Conservation (phyloP, 176 grass and related monocot genomes). For the Bromus sterilis region DNA sequence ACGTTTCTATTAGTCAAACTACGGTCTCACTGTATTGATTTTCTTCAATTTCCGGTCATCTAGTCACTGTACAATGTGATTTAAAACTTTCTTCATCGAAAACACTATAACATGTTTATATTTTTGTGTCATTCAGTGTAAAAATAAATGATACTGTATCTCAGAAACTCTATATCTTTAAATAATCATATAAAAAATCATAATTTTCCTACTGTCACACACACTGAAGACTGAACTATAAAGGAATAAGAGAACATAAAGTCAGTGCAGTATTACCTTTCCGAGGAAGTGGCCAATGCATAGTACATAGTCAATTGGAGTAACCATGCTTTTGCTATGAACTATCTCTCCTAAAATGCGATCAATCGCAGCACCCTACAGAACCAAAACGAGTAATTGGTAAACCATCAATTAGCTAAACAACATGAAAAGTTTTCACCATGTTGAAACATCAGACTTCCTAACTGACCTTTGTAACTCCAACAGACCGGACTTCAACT, state of each 20-base stretch:
- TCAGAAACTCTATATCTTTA: neutral
- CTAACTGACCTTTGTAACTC: slow-evolving; percentile 83
- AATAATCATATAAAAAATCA: neutral
- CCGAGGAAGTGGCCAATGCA: slow-evolving; percentile 94
- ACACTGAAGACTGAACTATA: neutral
- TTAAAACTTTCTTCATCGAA: neutral
- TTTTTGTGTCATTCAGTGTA: neutral
- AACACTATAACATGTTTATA: neutral
- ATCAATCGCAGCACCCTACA: slow-evolving; percentile 95
- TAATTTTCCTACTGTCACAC: neutral
- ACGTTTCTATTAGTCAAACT: neutral
- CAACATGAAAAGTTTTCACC: neutral
- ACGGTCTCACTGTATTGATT: neutral
- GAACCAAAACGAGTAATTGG: slow-evolving; percentile 13
- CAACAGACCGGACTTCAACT: slow-evolving; percentile 95
- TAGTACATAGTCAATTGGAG: slow-evolving; percentile 96
- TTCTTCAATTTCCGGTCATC: neutral
- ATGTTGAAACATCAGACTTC: neutral
- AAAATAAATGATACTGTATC: neutral
- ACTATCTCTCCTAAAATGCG: slow-evolving; percentile 96
- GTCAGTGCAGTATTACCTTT: slow-evolving; percentile 58
- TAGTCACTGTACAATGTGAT: neutral
- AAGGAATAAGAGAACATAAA: neutral
- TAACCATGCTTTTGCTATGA: slow-evolving; percentile 93
- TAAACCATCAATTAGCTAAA: slow-evolving; percentile 16